Base-by-base conservation (phyloP, 2,329 filamentous ascomycete genomes). In the Thermothelomyces thermophilus region DNA sequence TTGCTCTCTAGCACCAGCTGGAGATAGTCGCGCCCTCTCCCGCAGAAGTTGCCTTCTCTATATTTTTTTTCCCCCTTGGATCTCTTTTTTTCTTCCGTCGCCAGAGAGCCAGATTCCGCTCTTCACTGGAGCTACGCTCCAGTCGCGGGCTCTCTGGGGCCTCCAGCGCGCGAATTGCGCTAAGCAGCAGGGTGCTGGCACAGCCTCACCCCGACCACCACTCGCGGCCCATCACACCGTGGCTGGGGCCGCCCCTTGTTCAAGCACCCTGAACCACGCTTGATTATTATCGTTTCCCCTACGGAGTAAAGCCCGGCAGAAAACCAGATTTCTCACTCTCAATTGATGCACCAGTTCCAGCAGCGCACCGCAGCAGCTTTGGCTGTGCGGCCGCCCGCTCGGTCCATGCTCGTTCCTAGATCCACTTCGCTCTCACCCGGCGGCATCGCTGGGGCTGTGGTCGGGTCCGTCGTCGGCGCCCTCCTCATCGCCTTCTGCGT, bases 381-480 rank as follows among this genome's bases (percentile, higher is more conserved):
- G 44, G 45, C 45, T 33, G 48, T 35, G 52, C 51, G 52, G 52
- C 48, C 52, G 41, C 48, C 47, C 41, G 53, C 54, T 39, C 51
- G 58, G 48, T 55, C 56, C 43, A 46, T 52, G 52, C 53, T 62
- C 46, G 54, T 52, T 45, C 50, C 60, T 19, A 55, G 60, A 26
- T 54, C 55, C 16, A 55, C 31, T 37, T 50, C 52, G 20, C 54
- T 66, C 20, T 63, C 63, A 11, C 49, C 56, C 26, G 65, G 66
- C 45, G 61, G 57, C 52, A 64, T 68, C 41, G 66, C 65, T 34
- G 66, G 66, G 41, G 61, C 60, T 49, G 61, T 63, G 50, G 56
- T 69, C 47, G 66, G 65, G n/a, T 59, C 58, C 26, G 58, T 64
- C 16, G 52, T 61, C 26, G 66, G 61, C 46, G 57, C 57, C 44